Conservation (phyloP, 345 rosid genomes). For the Populus alba region DNA sequence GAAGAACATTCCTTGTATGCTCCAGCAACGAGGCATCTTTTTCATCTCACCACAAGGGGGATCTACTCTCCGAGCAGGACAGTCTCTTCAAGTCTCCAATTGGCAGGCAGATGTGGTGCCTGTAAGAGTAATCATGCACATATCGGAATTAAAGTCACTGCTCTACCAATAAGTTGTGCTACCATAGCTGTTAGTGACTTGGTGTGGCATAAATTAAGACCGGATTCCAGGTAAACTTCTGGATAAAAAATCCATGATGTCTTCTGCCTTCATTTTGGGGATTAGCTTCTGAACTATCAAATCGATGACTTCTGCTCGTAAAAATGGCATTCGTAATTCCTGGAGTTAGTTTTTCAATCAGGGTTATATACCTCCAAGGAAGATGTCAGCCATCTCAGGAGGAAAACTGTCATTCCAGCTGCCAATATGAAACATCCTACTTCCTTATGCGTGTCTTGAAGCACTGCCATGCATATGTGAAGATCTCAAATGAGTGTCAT, state of each 20-base stretch:
- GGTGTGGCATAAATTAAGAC: neutral
- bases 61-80: neutral
- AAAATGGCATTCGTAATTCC: neutral
- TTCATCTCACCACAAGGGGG: neutral
- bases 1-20: neutral
- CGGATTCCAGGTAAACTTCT: neutral
- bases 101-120: too few relatives aligned
- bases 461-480: conserved; percentile 52
- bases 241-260: neutral
- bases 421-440: neutral
- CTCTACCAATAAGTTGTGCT: neutral
- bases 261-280: neutral
- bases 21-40: too few relatives aligned
- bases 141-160: neutral
- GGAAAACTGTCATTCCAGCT: neutral
- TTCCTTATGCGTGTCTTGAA: conserved; percentile 43
- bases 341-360: neutral
- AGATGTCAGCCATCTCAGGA: neutral
- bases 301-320: too few relatives aligned
- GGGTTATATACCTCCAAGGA: neutral
- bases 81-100: too few relatives aligned
- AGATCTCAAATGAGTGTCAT: conserved; percentile 57
- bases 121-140: neutral
- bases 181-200: neutral
- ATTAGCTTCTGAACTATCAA: neutral